These are phyloP conservation scores for Gryganskiella cystojenkinii DNA, from an alignment of 192 early-diverging fungal species.

Conservation along the genomic window DNA sequence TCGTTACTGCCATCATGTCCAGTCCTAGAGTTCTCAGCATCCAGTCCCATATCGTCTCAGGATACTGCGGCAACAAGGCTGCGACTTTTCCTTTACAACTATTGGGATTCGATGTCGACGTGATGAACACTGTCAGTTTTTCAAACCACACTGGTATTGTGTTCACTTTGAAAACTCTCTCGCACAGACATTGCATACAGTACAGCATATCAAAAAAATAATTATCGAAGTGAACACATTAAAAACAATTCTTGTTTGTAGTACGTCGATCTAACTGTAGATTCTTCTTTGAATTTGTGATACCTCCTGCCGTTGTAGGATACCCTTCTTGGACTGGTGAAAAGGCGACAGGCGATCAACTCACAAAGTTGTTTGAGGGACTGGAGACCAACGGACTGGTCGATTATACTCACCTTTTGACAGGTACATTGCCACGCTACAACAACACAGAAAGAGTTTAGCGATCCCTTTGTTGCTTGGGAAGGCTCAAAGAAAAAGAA, in stretches of 20 bases:
- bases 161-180: too few relatives aligned
- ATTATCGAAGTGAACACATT: background rate
- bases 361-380: slow-evolving; percentile 78
- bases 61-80: slow-evolving; percentile 81
- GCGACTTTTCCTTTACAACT: slow-evolving; percentile 93
- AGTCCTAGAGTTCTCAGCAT: slow-evolving; percentile 58
- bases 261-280: too few relatives aligned
- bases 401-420: slow-evolving; percentile 85
- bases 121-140: slow-evolving; percentile 93
- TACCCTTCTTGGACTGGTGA: slow-evolving; percentile 82
- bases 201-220: too few relatives aligned
- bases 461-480: too few relatives aligned
- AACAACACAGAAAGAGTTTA: background rate
- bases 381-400: slow-evolving; percentile 78
- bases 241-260: background rate
- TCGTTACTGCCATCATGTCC: background rate
- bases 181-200: too few relatives aligned
- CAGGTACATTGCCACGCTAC: slow-evolving; percentile 58
- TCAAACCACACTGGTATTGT: slow-evolving; percentile 94
- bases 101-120: slow-evolving; percentile 91
- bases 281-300: too few relatives aligned
- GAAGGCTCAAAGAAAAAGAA: too few relatives aligned
- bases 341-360: slow-evolving; percentile 68
- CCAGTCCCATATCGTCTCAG: slow-evolving; percentile 64
- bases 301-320: slow-evolving; percentile 50